These are phyloP conservation scores for Leptodermis oblonga DNA, from an alignment of 257 asterid genomes.

Conservation along the genomic window DNA sequence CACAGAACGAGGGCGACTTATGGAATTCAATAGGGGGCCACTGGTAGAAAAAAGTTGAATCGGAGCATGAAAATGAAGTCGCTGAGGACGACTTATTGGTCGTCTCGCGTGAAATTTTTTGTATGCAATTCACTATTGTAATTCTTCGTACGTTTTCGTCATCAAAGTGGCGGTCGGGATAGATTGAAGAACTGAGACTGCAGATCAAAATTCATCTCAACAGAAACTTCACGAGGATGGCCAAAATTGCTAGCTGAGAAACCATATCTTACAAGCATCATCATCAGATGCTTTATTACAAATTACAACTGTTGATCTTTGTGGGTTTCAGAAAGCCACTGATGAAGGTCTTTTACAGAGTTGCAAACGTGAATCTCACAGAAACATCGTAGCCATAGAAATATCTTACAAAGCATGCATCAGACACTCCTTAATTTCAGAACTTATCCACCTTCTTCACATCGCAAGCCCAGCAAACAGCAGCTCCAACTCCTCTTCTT, in stretches of 20 bases:
- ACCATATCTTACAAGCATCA: background rate
- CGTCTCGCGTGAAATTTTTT: no score
- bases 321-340: background rate
- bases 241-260: no score
- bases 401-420: conserved; percentile 2
- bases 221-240: background rate
- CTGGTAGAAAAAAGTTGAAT: no score
- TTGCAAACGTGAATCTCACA: background rate
- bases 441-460: conserved; percentile 33
- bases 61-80: no score
- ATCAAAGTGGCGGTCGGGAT: no score
- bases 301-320: background rate
- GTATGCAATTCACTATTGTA: no score
- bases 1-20: background rate
- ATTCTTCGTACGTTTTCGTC: no score
- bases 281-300: background rate
- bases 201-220: no score
- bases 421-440: background rate
- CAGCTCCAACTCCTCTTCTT: conserved; percentile 76
- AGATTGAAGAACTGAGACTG: no score
- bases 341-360: no score
- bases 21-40: no score
- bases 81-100: no score
- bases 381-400: background rate
- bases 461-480: conserved; percentile 73